A percentile compares a stretch with the other conserved stretches of the same genome.
These are phyloP conservation scores for Osmanthus fragrans DNA, from an alignment of 257 asterid species.

Conservation along the genomic window DNA sequence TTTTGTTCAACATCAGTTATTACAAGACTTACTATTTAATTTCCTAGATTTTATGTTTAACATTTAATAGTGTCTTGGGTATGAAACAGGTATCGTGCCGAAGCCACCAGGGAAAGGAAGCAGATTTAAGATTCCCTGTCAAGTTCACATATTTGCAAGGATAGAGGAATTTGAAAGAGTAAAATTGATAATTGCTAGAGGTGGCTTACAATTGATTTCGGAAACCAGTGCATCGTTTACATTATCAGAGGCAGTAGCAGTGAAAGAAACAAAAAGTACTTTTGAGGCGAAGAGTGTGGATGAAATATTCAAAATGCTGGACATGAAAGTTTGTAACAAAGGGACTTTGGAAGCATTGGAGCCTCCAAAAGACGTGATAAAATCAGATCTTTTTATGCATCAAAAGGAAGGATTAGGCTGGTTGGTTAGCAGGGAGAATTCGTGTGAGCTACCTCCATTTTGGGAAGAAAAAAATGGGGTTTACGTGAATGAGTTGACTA, in stretches of 20 bases:
- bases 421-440: constrained; percentile 74
- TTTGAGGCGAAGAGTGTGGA: constrained; percentile 60
- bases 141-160: constrained; percentile 71
- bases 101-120: constrained; percentile 48
- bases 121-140: constrained; percentile 58
- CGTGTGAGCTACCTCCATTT: constrained; percentile 73
- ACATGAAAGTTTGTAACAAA: constrained; percentile 45
- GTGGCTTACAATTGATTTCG: constrained; percentile 58
- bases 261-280: constrained; percentile 43
- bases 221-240: constrained; percentile 45
- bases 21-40: not conserved
- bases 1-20: not conserved
- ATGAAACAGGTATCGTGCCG: constrained; percentile 68
- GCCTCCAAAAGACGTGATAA: constrained; percentile 63
- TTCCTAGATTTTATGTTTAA: not conserved
- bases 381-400: constrained; percentile 62
- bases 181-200: constrained; percentile 39
- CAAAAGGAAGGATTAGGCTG: constrained; percentile 83
- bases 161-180: constrained; percentile 51
- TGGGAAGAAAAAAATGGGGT: constrained; percentile 64
- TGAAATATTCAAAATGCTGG: constrained; percentile 71
- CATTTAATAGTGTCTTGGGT: constrained; percentile 11
- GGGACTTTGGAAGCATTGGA: constrained; percentile 54
- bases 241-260: constrained; percentile 54
- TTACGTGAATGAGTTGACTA: constrained; percentile 66